These are phyloP conservation scores for Grifola frondosa DNA, from an alignment of 1,284 basidiomycete species.

Conservation along the genomic window DNA sequence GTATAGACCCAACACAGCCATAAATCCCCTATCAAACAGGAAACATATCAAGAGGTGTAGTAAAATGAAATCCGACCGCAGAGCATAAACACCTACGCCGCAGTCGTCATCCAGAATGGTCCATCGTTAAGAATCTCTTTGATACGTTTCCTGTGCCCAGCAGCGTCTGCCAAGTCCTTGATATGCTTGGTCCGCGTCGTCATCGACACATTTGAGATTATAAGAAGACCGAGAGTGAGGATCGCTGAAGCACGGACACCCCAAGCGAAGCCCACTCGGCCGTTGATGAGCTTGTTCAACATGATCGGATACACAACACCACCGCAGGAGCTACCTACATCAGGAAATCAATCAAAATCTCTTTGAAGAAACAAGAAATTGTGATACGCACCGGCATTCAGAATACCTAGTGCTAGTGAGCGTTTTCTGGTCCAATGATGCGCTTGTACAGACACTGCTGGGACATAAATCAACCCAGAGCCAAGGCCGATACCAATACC, in stretches of 20 bases:
- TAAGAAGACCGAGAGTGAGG: conserved; percentile 19
- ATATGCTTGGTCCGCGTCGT: conserved; percentile 1
- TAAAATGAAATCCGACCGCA: not conserved
- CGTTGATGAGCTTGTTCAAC: conserved; percentile 53
- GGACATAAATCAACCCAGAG: conserved; percentile 35
- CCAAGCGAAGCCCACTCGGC: conserved; percentile 57
- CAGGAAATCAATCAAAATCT: conserved; percentile 1
- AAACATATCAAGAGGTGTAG: not conserved
- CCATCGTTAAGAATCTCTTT: conserved; percentile 20
- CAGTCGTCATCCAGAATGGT: conserved; percentile 17
- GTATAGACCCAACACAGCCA: not conserved
- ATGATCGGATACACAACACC: conserved; percentile 69
- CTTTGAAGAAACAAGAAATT: not conserved
- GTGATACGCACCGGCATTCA: conserved; percentile 19
- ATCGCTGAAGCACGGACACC: conserved; percentile 42
- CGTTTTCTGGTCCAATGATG: conserved; percentile 14
- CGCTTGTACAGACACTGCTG: conserved; percentile 13
- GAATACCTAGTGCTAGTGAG: conserved; percentile 19
- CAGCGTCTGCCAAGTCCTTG: conserved; percentile 3
- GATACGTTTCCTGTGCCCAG: conserved; percentile 8
- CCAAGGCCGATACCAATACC: conserved; percentile 45
- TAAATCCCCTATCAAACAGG: not conserved
- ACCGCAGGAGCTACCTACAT: conserved; percentile 38
- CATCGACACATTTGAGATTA: conserved; percentile 13
- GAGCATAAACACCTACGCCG: conserved; percentile 16